phyloP scores from a whole-genome alignment of 2,329 filamentous ascomycete species.

The Aspergillus texensis region DNA sequence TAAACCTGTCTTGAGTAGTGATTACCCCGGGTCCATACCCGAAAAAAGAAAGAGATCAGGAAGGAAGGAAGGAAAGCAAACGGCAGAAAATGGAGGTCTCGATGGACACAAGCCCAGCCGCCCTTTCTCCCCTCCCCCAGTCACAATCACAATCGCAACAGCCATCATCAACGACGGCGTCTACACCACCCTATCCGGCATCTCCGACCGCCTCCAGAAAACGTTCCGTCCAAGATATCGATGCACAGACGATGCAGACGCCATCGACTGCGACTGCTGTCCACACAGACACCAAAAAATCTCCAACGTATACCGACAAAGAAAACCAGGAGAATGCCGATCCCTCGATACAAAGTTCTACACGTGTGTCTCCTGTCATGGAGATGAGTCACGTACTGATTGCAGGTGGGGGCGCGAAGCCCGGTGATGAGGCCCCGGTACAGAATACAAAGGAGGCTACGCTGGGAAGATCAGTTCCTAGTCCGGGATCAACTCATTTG shows the following conservation, averaged over 20 bases:
- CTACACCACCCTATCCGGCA: not conserved
- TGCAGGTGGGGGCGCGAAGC: not conserved
- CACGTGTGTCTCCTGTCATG: not conserved
- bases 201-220: constrained; percentile 29
- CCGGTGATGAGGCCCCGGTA: not conserved
- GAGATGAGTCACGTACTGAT: constrained; percentile 3
- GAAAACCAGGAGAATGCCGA: constrained; percentile 27
- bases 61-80: not conserved
- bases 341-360: not conserved
- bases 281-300: constrained; percentile 2
- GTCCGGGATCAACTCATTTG: not conserved
- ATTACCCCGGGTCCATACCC: not conserved
- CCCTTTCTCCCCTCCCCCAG: constrained; percentile 24
- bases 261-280: not conserved
- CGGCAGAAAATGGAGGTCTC: constrained; percentile 14
- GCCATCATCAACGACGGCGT: not conserved
- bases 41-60: not conserved
- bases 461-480: not conserved
- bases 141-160: constrained; percentile 16
- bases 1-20: not conserved
- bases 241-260: constrained; percentile 6
- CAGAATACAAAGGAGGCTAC: not conserved
- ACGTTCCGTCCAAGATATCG: constrained; percentile 33
- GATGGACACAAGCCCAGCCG: constrained; percentile 25
- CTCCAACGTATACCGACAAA: constrained; percentile 13